These are phyloP conservation scores for Cajanus cajan DNA, from an alignment of 306 rosid species.

Conservation along the genomic window DNA sequence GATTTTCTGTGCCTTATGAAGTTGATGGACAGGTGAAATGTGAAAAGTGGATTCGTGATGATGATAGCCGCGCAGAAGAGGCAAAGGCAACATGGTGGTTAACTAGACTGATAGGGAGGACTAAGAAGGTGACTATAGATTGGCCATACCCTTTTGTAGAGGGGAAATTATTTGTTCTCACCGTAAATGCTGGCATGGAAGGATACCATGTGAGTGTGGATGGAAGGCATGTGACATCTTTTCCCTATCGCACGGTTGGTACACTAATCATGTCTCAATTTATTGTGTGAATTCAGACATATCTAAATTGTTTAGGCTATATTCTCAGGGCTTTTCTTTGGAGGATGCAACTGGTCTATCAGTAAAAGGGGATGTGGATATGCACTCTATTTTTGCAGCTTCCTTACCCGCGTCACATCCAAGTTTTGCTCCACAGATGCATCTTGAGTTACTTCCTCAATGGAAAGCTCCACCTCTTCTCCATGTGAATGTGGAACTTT, in stretches of 20 bases:
- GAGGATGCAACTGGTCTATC: slow-evolving; percentile 76
- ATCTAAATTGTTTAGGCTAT: background rate
- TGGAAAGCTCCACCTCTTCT: slow-evolving; percentile 67
- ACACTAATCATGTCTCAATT: background rate
- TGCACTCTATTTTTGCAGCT: slow-evolving; percentile 63
- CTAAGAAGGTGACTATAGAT: slow-evolving; percentile 57
- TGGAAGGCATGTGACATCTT: slow-evolving; percentile 68
- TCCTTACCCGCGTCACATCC: slow-evolving; percentile 74
- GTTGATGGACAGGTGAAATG: slow-evolving; percentile 76
- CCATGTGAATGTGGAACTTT: slow-evolving; percentile 45
- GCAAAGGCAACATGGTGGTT: slow-evolving; percentile 70
- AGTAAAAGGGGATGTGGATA: slow-evolving; percentile 69
- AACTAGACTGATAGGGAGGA: slow-evolving; percentile 59
- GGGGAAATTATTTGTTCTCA: slow-evolving; percentile 70
- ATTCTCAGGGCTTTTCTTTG: slow-evolving; percentile 68
- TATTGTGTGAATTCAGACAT: background rate
- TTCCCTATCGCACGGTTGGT: slow-evolving; percentile 75
- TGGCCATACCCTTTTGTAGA: slow-evolving; percentile 79
- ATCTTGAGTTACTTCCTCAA: slow-evolving; percentile 56
- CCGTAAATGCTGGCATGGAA: slow-evolving; percentile 67
- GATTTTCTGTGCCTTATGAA: slow-evolving; percentile 32
- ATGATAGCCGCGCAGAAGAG: slow-evolving; percentile 53
- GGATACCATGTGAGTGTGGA: slow-evolving; percentile 72
- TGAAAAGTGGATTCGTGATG: slow-evolving; percentile 79
- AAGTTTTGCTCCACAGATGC: slow-evolving; percentile 64